Evolutionary conservation across 495 filamentous ascomycete genomes (phyloP).

Genomic region (Daldinia childiae): DNA sequence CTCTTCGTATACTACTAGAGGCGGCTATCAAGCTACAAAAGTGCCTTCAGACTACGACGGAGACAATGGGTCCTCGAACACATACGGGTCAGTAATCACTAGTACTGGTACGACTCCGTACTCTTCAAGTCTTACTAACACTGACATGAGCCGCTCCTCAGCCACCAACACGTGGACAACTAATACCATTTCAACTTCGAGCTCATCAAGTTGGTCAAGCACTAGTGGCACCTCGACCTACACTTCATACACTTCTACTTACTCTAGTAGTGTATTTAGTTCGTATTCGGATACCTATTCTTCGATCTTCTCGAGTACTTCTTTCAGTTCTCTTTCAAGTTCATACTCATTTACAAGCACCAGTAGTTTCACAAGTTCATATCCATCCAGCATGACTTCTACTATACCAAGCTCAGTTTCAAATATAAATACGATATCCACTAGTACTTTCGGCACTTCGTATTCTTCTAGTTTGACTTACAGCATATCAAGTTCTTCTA

Average conservation of each 20-base stretch:
- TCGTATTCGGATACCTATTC: neutral
- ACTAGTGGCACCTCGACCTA: neutral
- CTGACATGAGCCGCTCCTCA: slow-evolving; percentile 43
- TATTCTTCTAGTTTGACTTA: neutral
- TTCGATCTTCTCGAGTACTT: neutral
- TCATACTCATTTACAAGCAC: slow-evolving; percentile 11
- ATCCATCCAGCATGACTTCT: neutral
- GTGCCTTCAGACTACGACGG: slow-evolving; percentile 9
- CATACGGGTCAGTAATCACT: slow-evolving; percentile 42
- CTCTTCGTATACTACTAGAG: neutral
- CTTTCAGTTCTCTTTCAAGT: neutral
- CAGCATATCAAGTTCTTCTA: neutral
- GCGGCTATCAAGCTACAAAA: slow-evolving; percentile 4
- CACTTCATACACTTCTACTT: neutral
- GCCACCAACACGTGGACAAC: slow-evolving; percentile 21
- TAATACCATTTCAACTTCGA: slow-evolving; percentile 22
- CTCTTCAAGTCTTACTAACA: slow-evolving; percentile 43
- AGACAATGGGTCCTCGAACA: slow-evolving; percentile 19
- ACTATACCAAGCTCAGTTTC: slow-evolving; percentile 15
- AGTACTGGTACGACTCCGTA: slow-evolving; percentile 42
- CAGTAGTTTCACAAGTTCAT: slow-evolving; percentile 2
- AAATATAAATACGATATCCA: slow-evolving; percentile 3
- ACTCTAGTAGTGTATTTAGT: no score
- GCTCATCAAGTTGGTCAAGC: neutral
- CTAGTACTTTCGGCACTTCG: neutral